Evolutionary conservation across 2,329 filamentous ascomycete species (phyloP).

Genomic region (Fusarium multiceps): DNA sequence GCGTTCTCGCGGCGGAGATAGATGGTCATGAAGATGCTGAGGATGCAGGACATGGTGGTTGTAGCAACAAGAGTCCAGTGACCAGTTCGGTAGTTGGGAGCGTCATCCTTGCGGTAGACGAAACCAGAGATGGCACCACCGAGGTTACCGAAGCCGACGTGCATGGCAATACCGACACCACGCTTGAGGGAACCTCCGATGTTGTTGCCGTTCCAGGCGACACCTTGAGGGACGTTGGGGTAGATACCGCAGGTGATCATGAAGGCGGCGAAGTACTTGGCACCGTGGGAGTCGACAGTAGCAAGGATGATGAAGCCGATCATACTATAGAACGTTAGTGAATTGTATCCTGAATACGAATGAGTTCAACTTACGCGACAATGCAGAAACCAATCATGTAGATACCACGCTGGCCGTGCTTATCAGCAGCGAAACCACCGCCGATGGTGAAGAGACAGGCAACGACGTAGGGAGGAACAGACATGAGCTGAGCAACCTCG

Average conservation of each 20-base stretch:
- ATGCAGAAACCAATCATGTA: slow-evolving; percentile 54
- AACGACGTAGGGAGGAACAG: slow-evolving; percentile 53
- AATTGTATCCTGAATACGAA: neutral
- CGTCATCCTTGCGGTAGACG: slow-evolving; percentile 54
- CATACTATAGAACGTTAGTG: slow-evolving; percentile 45
- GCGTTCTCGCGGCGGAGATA: slow-evolving; percentile 68
- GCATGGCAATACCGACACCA: slow-evolving; percentile 62
- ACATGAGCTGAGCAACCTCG: slow-evolving; percentile 53
- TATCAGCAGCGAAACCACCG: slow-evolving; percentile 58
- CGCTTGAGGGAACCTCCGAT: slow-evolving; percentile 11
- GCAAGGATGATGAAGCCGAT: slow-evolving; percentile 51
- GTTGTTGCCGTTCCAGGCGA: slow-evolving; percentile 51
- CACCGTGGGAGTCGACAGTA: slow-evolving; percentile 49
- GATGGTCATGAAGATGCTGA: slow-evolving; percentile 66
- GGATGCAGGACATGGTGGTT: slow-evolving; percentile 62
- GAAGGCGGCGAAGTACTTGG: slow-evolving; percentile 63
- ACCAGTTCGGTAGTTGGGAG: slow-evolving; percentile 66
- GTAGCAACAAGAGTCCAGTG: slow-evolving; percentile 68
- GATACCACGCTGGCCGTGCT: slow-evolving; percentile 51
- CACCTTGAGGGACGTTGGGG: slow-evolving; percentile 65
- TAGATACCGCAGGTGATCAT: slow-evolving; percentile 57
- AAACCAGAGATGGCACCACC: slow-evolving; percentile 52
- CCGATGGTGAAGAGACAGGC: slow-evolving; percentile 52
- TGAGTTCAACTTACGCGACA: slow-evolving; percentile 46
- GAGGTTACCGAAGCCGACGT: slow-evolving; percentile 59